Base-by-base conservation (phyloP, 108 stramenopile genomes). In the Discostella stelligeroides region DNA sequence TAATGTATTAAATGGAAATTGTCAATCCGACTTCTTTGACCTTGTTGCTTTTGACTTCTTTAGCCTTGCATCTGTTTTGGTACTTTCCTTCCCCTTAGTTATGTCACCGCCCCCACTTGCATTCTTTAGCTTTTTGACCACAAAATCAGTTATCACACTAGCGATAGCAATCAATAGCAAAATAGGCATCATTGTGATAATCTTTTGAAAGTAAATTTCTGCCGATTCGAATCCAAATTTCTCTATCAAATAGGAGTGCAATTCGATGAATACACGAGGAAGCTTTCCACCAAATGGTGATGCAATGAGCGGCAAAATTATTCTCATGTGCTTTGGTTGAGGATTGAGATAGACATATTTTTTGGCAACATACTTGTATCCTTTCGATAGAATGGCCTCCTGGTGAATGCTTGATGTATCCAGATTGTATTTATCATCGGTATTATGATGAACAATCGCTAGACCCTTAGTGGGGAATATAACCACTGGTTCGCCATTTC, bases 401-500 rank as follows among this genome's bases (percentile, higher is more conserved):
- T 84, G 88, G 62, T 92, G 85, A 42, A 95, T 39, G 14, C 92
- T 82, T 20, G 66, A 72, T 47, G 49, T 13, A 64, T 95, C 95
- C 13, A 93, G 69, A 7, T 86, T 57, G 46, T 82, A 74, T 8
- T 88, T 82, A 30, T 88, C 85, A 68, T 90, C 82, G 20, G 86
- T 84, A 70, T 90, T 90, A 76, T 95, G 95, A 81, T 92, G 90
- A 41, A 95, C 90, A 14, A 95, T 79, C 10, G 91, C 95, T 75
- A 95, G 55, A 13, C 92, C 92, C 70, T 81, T 83, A 63, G 63
- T 82, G 39, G 94, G 88, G 7, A 48, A 40, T 38, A 95, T 70
- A 46, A 86, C 77, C 34, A 93, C 66, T 21, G 95, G 92, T 25
- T 66, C 63, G 15, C 68, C 67, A 18, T 41, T 17, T 54, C 83